phyloP scores from a whole-genome alignment of 768 basidiomycete species.

The Tulasnella sp. region DNA sequence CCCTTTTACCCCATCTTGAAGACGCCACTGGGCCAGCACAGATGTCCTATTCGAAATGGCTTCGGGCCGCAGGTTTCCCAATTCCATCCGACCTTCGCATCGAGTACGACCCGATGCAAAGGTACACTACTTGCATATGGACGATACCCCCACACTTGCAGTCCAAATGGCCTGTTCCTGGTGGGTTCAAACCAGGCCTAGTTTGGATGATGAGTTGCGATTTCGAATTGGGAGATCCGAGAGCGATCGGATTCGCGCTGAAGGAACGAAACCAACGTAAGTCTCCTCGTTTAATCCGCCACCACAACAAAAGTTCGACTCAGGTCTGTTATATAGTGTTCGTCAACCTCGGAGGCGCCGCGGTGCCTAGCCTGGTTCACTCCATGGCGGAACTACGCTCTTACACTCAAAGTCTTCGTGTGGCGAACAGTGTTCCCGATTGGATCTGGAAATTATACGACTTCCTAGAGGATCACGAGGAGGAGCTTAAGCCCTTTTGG shows the following conservation, averaged over 20 bases:
- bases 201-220: background rate
- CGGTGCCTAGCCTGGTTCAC: background rate
- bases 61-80: background rate
- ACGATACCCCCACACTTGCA: slow-evolving; percentile 9
- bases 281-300: no score
- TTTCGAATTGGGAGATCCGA: background rate
- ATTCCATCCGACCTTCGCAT: background rate
- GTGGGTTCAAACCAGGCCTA: background rate
- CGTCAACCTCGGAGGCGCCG: background rate
- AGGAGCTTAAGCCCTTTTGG: slow-evolving; percentile 12
- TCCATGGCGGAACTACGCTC: background rate
- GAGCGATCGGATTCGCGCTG: background rate
- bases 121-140: background rate
- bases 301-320: background rate
- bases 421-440: background rate
- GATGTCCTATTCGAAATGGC: slow-evolving; percentile 5
- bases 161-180: background rate
- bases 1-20: background rate
- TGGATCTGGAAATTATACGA: slow-evolving; percentile 4
- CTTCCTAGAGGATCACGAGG: slow-evolving; percentile 16
- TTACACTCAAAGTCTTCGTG: background rate
- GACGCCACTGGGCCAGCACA: slow-evolving; percentile 22
- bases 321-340: background rate
- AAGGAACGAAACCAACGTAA: background rate
- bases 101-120: slow-evolving; percentile 13